Evolutionary conservation across 139 green algal genomes (phyloP).

Genomic region (Tetradesmus obliquus): DNA sequence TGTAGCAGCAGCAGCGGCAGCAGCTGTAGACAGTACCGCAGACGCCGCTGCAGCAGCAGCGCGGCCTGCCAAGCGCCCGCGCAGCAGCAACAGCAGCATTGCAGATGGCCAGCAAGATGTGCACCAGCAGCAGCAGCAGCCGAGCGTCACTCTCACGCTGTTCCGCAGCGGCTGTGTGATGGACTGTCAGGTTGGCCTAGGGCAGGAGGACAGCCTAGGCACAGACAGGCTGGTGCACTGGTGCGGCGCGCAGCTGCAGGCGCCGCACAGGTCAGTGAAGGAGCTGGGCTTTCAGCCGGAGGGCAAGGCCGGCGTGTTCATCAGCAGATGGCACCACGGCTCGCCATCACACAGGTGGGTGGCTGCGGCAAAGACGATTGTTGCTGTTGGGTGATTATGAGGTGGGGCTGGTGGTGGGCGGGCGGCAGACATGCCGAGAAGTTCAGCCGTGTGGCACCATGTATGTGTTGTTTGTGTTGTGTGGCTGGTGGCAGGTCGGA

Average conservation of each 20-base stretch:
- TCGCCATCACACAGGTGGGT: constrained; percentile 74
- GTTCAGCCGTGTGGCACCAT: too few species aligned
- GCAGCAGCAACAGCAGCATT: neutral
- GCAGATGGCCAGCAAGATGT: constrained; percentile 8
- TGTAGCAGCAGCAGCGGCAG: constrained; percentile 23
- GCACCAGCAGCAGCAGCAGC: constrained; percentile 33
- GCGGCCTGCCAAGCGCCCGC: constrained; percentile 18
- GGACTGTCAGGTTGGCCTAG: constrained; percentile 70
- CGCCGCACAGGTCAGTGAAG: constrained; percentile 80
- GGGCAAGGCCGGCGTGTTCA: constrained; percentile 33
- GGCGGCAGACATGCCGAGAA: too few species aligned
- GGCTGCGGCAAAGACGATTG: too few species aligned
- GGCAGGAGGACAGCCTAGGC: constrained; percentile 80
- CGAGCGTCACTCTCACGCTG: constrained; percentile 58
- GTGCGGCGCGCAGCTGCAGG: constrained; percentile 72
- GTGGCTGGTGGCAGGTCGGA: too few species aligned
- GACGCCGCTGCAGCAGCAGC: neutral
- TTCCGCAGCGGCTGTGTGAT: constrained; percentile 53
- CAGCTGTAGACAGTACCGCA: constrained; percentile 19
- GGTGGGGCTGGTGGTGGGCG: too few species aligned
- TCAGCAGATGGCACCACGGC: constrained; percentile 89
- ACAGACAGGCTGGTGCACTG: constrained; percentile 89
- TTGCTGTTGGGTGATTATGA: too few species aligned
- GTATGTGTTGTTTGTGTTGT: too few species aligned
- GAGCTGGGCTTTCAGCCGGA: constrained; percentile 85